Evolutionary conservation across 1,284 basidiomycete genomes (phyloP).

Genomic region (Cutaneotrichosporon sp.): DNA sequence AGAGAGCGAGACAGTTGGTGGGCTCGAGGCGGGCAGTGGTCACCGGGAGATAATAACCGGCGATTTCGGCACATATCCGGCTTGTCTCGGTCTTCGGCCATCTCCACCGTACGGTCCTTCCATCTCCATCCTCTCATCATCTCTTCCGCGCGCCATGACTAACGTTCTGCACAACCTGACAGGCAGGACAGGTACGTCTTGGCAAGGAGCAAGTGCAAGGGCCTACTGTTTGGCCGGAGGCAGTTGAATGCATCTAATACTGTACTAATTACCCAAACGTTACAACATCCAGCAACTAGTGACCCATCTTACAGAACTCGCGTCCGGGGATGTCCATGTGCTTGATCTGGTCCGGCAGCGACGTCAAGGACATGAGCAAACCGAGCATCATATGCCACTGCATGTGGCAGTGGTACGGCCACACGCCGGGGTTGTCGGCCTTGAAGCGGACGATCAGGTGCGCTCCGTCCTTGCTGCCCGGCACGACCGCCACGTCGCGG

Average conservation of each 20-base stretch:
- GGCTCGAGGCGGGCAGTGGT: background rate
- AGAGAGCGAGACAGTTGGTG: too few species aligned
- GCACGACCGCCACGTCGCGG: conserved; percentile 36
- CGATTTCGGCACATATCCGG: background rate
- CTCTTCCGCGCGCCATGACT: too few species aligned
- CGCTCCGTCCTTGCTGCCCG: conserved; percentile 17
- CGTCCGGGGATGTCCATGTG: background rate
- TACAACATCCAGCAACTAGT: background rate
- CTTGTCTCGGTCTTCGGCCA: background rate
- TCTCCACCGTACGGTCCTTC: too few species aligned
- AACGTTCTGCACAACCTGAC: too few species aligned
- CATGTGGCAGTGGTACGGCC: conserved; percentile 38
- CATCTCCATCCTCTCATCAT: too few species aligned
- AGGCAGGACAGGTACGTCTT: too few species aligned
- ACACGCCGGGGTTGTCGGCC: conserved; percentile 33
- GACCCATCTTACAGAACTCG: background rate
- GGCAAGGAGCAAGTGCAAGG: too few species aligned
- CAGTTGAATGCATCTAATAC: too few species aligned
- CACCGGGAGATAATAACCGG: background rate
- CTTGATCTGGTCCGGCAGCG: conserved; percentile 18
- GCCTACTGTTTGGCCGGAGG: too few species aligned
- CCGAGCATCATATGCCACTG: conserved; percentile 31
- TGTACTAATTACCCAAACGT: too few species aligned
- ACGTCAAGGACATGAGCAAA: conserved; percentile 21
- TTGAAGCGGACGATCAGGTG: conserved; percentile 30